Base-by-base conservation (phyloP, 768 basidiomycete genomes). In the Mycena alexandri region DNA sequence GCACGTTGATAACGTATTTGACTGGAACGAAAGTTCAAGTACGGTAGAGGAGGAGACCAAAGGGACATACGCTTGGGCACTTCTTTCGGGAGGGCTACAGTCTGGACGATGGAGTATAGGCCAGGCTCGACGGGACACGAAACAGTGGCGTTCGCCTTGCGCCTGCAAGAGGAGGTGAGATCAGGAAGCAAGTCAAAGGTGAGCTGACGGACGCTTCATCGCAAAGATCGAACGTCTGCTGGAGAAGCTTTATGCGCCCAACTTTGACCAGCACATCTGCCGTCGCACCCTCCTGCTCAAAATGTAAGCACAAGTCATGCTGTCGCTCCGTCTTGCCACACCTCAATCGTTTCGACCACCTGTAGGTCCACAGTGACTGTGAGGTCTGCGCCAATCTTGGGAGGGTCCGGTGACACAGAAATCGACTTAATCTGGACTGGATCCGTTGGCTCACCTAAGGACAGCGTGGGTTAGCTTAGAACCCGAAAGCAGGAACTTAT, bases 201-300 rank as follows among this genome's bases (percentile, higher is more conserved):
- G 38, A 3, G 29, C 3, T 3, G 29, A 69, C 92, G 76, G 77
- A 92, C 90, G 92, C 90, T 75, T 93, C 91, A 46, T 92, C 81
- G 76, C 92, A 93, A 22, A 93, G 75, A 65, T 93, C 90, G 68
- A 93, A 92, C 24, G 72, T 73, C 78, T 88, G 90, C 51, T 82
- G 77, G 53, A 93, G 77, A 17, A 93, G 75, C 80, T 89, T 92
- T 78, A 93, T 86, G 34, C 89, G 76, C 25, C 92, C 92, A 25
- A 93, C 83, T 74, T 93, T 93, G 74, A 93, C 92, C 3, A 61
- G 44, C 0, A 64, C 90, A 63, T 91, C 85, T 6, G 89, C 92
- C 61, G 84, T 89, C 17, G 92, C 87, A 16, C 92, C 92, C 13
- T 90, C 86, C 91, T 93, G 67, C 41, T n/a, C 25, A 25, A n/a